These are phyloP conservation scores for Lactarius hatsudake DNA, from an alignment of 768 basidiomycete genomes.

Conservation along the genomic window DNA sequence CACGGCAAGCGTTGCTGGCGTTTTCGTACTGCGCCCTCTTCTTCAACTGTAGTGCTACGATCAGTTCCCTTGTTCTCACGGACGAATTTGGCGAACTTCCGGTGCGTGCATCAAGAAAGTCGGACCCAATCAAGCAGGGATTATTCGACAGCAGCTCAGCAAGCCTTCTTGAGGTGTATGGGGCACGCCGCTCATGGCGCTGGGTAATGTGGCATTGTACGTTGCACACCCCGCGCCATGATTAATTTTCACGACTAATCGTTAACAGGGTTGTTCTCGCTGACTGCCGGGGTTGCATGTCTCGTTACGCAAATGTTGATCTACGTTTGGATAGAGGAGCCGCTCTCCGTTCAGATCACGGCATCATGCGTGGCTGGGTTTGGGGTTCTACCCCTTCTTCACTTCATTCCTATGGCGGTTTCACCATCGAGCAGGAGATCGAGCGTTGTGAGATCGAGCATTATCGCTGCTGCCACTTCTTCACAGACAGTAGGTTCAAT, in stretches of 20 bases:
- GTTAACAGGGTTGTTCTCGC: conserved; percentile 15
- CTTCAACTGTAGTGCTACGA: conserved; percentile 19
- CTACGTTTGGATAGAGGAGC: conserved; percentile 18
- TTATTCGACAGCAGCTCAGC: conserved; percentile 19
- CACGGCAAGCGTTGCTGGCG: conserved; percentile 4
- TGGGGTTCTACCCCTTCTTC: conserved; percentile 15
- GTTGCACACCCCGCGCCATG: background rate
- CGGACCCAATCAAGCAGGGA: conserved; percentile 14
- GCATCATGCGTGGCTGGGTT: conserved; percentile 15
- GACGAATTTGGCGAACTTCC: conserved; percentile 20
- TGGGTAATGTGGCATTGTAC: conserved; percentile 23
- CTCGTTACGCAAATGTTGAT: conserved; percentile 12
- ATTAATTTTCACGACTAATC: background rate
- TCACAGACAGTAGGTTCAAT: conserved; percentile 9
- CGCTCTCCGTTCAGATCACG: conserved; percentile 5
- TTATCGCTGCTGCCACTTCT: conserved; percentile 3
- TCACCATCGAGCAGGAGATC: conserved; percentile 7
- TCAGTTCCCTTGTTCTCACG: conserved; percentile 19
- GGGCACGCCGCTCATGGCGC: conserved; percentile 18
- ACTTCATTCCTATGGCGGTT: conserved; percentile 11
- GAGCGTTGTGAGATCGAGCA: conserved; percentile 10
- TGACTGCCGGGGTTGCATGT: conserved; percentile 7
- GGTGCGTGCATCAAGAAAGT: conserved; percentile 9
- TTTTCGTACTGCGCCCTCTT: conserved; percentile 21
- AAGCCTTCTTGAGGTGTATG: conserved; percentile 18